Evolutionary conservation across 768 basidiomycete genomes (phyloP).

Genomic region (Mycena latifolia): DNA sequence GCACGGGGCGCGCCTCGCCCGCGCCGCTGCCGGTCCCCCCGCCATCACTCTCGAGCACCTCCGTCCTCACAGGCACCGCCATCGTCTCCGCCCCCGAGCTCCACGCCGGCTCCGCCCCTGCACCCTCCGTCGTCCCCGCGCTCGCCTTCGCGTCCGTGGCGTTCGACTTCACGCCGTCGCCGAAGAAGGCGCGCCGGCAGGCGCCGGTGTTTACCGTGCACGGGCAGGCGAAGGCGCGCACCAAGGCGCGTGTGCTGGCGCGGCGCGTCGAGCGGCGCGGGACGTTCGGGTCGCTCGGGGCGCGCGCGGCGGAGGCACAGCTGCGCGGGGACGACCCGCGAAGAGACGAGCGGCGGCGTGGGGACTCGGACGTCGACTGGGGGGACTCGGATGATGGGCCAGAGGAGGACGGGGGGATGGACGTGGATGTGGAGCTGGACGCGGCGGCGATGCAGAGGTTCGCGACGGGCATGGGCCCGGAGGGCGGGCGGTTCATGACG

Average conservation of each 20-base stretch:
- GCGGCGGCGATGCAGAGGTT: constrained; percentile 66
- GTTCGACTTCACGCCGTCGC: constrained; percentile 45
- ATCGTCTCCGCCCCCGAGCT: constrained; percentile 29
- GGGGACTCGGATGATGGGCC: constrained; percentile 59
- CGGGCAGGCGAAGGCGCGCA: constrained; percentile 40
- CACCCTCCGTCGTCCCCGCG: constrained; percentile 29
- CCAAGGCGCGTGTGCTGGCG: constrained; percentile 41
- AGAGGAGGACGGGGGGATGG: constrained; percentile 65
- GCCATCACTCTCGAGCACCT: constrained; percentile 27
- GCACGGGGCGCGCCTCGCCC: constrained; percentile 41
- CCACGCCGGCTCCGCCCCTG: too few relatives aligned
- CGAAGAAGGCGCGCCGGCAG: constrained; percentile 41
- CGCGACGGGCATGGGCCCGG: constrained; percentile 58
- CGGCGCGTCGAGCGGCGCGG: constrained; percentile 41
- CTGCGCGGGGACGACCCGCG: constrained; percentile 57
- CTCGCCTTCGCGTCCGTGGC: constrained; percentile 46
- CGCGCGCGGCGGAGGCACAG: constrained; percentile 65
- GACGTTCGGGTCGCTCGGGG: constrained; percentile 65
- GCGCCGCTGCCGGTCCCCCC: constrained; percentile 24
- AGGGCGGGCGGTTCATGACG: constrained; percentile 63
- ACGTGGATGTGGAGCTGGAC: constrained; percentile 64
- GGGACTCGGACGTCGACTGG: constrained; percentile 80
- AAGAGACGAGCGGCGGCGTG: constrained; percentile 65
- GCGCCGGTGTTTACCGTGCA: constrained; percentile 45
- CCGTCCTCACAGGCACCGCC: constrained; percentile 45